Evolutionary conservation across 176 grass and related monocot genomes (phyloP), one percentile per base, ranked within the genome.

Genomic region (Carex cristatella): DNA sequence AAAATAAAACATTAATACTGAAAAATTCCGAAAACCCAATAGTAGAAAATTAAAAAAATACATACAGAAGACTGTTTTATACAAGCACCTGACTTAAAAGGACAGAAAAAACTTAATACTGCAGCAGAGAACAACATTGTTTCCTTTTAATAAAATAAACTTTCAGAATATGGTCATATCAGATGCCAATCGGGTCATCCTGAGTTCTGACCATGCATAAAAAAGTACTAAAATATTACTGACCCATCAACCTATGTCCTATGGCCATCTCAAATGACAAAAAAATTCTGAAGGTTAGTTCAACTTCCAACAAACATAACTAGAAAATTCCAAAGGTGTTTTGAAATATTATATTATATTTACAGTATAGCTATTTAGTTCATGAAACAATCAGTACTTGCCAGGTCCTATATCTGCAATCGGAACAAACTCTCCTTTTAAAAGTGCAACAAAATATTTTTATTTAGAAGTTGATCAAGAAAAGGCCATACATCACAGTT

Each of bases 401-500:
- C 49, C 18, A 73, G 69, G 16, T 73, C 10, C 40, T 48, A 30
- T 74, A 74, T 51, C 70, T 74, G 46, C 19, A 74, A 46, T 23
- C 14, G 10, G 13, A 2, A 72, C 37, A 0, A 3, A 71, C 4
- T 9, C 4, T 71, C 15, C 7, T 44, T 44, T 44, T 44, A 71
- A 62, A 62, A 6, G n/a, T 44, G 14, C 66, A 14, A 71, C 16
- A 71, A 38, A 46, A 9, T 71, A 44, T 32, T 7, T 71, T 44
- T 10, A 42, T 70, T 8, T 6, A 71, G 18, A 44, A 46, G 7
- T 16, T 46, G 15, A 19, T 72, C 42, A 3, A 81, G 7, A 12
- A 59, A 18, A 84, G 32, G 4, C 55, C 94, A 88, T 86, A 97
- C 92, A 64, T 97, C 94, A 92, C 94, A 97, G 55, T 97, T 97